Conservation (phyloP, 148 eudicot genomes). For the Diospyros kaki region DNA sequence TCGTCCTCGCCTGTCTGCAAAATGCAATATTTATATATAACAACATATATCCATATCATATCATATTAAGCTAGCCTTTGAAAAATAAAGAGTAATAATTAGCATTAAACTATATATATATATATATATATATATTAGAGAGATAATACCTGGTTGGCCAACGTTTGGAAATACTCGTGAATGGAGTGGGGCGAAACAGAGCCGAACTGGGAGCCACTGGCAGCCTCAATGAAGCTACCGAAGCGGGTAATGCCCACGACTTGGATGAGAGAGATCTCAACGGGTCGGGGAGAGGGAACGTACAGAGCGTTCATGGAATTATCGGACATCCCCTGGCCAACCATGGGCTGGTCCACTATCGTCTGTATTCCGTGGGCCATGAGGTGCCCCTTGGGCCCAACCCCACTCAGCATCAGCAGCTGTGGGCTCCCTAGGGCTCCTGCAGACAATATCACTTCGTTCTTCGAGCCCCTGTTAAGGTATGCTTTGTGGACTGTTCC, state of each 20-base stretch:
- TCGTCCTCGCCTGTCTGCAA: background rate
- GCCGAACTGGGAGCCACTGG: constrained; percentile 42
- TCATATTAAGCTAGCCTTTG: too few species aligned
- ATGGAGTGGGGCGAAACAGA: constrained; percentile 22
- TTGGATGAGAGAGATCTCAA: constrained; percentile 63
- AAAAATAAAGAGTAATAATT: too few species aligned
- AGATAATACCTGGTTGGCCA: constrained; percentile 36
- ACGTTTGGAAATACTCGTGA: constrained; percentile 17
- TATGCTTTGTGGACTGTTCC: constrained; percentile 59
- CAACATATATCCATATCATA: background rate
- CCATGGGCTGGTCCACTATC: constrained; percentile 67
- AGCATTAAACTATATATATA: too few species aligned
- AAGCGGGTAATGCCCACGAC: constrained; percentile 67
- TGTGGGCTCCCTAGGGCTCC: constrained; percentile 97
- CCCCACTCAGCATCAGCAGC: constrained; percentile 72
- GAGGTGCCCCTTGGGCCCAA: constrained; percentile 73
- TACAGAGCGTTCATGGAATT: constrained; percentile 72
- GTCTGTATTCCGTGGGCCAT: constrained; percentile 40
- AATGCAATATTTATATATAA: background rate
- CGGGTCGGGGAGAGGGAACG: constrained; percentile 51
- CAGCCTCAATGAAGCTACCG: constrained; percentile 59
- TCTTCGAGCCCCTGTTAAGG: constrained; percentile 30
- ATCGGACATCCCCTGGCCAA: constrained; percentile 85
- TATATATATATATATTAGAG: too few species aligned
- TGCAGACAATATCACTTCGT: constrained; percentile 60